Conservation (phyloP, 345 rosid genomes). For the Trapa incisa region DNA sequence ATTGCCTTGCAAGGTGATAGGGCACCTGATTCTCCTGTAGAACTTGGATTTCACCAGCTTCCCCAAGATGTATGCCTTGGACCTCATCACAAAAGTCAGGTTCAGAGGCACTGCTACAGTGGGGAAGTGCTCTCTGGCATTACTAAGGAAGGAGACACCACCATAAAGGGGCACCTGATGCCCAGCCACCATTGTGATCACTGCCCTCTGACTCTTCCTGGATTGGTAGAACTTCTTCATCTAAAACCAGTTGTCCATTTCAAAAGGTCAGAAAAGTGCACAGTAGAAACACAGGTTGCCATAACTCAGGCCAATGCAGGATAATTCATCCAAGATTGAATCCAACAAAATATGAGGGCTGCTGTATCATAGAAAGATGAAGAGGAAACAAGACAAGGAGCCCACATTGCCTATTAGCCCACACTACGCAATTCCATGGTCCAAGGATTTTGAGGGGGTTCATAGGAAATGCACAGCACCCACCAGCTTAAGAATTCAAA, state of each 20-base stretch:
- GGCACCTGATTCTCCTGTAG: conserved; percentile 40
- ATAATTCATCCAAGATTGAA: no score
- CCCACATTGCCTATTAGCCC: no score
- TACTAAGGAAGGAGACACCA: conserved; percentile 35
- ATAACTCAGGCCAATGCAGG: no score
- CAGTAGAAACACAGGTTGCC: no score
- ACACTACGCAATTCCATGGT: no score
- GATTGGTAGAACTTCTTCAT: conserved; percentile 69
- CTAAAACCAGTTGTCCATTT: conserved; percentile 13
- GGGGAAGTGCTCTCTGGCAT: conserved; percentile 22
- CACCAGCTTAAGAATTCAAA: no score
- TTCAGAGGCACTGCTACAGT: conserved; percentile 49
- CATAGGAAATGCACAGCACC: no score
- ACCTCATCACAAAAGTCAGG: conserved; percentile 60
- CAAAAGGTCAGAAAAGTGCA: neutral
- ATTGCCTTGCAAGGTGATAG: conserved; percentile 41
- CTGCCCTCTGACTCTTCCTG: conserved; percentile 34
- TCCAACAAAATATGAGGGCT: no score
- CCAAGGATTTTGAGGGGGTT: no score
- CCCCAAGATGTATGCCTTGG: conserved; percentile 77
- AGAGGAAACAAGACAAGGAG: no score
- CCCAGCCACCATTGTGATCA: conserved; percentile 45
- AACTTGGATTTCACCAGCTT: conserved; percentile 56
- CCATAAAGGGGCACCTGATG: conserved; percentile 83
- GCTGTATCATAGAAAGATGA: no score